Conservation (phyloP, 2,329 filamentous ascomycete genomes). For the Fusarium neocosmosporiellum region DNA sequence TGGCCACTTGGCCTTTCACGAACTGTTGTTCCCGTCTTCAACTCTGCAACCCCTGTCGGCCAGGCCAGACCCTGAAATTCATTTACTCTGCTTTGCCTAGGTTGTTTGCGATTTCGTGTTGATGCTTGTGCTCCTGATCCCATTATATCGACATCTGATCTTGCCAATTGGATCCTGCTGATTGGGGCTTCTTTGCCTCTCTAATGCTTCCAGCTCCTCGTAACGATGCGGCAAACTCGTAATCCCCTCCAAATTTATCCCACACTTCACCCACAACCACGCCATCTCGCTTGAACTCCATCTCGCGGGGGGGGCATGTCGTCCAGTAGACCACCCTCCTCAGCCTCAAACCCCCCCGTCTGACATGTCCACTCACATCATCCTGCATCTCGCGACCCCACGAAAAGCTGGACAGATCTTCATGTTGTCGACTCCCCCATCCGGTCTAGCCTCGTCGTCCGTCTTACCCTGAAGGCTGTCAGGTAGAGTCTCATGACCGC, state of each 20-base stretch:
- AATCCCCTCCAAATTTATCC: constrained; percentile 4
- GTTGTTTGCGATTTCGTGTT: constrained; percentile 26
- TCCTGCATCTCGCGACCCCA: constrained; percentile 7
- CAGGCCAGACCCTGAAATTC: constrained; percentile 21
- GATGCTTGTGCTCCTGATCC: constrained; percentile 1
- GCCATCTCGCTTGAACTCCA: not conserved
- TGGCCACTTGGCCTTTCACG: constrained; percentile 6
- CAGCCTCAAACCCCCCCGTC: not conserved
- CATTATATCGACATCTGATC: not conserved
- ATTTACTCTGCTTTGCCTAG: too few relatives aligned
- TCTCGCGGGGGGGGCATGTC: not conserved
- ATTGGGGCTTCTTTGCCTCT: not conserved
- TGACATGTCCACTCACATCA: constrained; percentile 8
- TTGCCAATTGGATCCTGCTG: not conserved
- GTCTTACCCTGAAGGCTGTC: constrained; percentile 6
- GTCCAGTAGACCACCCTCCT: not conserved
- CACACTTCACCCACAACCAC: not conserved
- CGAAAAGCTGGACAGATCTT: not conserved
- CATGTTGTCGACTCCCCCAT: constrained; percentile 16
- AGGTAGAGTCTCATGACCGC: constrained; percentile 27
- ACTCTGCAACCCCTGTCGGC: constrained; percentile 11
- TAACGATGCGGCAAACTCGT: not conserved
- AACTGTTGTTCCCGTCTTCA: constrained; percentile 14
- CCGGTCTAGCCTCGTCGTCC: constrained; percentile 20
- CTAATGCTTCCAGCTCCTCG: not conserved